Evolutionary conservation across 164 flowering plant genomes (phyloP), one percentile per base, ranked within the genome.

Genomic region (Liquidambar formosana): DNA sequence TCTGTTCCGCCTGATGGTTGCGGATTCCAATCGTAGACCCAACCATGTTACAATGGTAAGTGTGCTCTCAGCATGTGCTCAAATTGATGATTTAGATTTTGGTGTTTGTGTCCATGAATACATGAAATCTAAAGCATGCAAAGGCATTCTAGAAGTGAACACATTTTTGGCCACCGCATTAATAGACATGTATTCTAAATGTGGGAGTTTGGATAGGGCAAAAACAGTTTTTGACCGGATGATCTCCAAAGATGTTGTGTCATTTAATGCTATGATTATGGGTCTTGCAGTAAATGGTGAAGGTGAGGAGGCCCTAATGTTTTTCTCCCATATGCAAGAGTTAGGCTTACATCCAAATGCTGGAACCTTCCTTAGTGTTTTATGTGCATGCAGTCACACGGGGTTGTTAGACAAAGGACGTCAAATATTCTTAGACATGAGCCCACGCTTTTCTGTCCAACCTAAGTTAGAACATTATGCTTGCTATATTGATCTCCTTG

Each of bases 1-100:
- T 56, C 72, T 84, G 57, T 88, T 88, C 57, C 77, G 77, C 26
- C 15, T 69, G 49, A 83, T 86, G 87, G 56, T 78, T 49, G 68
- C 54, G 1, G 48, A 75, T 63, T 51, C 44, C 0, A 16, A 69
- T 56, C 61, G 61, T n/a, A 71, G 43, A 41, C 95, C 95, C 10
- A 88, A 90, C 69, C 88, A 90, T 74, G 88, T 88, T 57, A 88
- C 92, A 3, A 84, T 88, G 89, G 92, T 90, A 11, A 76, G 78
- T 59, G 83, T 83, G 61, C 85, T 90, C 41, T 85, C 95, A 15
- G 89, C 89, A 64, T 88, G 95, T 71, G 86, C 89, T 66, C 81
- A 86, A 78, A 67, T 86, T 66, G 92, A 91, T 26, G 88, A 84
- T 70, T 51, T 88, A 61, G 82, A 86, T 16, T 84, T 83, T 58